A percentile compares a stretch with the other conserved stretches of the same genome.
Evolutionary conservation across 2,329 filamentous ascomycete genomes (phyloP).

Genomic region (Trichoderma guizhouense): DNA sequence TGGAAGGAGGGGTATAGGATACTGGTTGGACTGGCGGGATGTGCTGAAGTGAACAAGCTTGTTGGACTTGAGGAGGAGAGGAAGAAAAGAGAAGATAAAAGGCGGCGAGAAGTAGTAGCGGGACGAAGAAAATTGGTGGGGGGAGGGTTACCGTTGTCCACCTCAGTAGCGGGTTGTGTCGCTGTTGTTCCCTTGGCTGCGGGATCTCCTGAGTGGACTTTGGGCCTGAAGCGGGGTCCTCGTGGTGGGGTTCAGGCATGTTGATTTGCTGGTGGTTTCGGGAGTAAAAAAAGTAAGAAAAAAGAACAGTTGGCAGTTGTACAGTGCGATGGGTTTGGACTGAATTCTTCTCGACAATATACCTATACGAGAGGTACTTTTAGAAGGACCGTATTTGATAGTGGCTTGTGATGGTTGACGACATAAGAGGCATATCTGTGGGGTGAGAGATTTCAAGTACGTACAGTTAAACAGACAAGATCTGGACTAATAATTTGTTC

Average conservation of each 20-base stretch:
- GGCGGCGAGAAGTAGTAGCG: conserved; percentile 35
- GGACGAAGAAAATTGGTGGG: conserved; percentile 43
- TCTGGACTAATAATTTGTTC: background rate
- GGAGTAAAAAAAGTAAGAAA: background rate
- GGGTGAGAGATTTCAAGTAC: background rate
- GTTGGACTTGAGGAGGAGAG: conserved; percentile 20
- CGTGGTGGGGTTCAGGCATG: conserved; percentile 35
- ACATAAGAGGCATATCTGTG: background rate
- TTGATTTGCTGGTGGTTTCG: conserved; percentile 23
- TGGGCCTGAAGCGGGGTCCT: conserved; percentile 34
- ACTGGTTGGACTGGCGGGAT: conserved; percentile 24
- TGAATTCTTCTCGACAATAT: background rate
- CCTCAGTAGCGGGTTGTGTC: conserved; percentile 26
- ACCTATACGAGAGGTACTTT: background rate
- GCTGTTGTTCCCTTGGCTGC: conserved; percentile 13
- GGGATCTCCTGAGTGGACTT: conserved; percentile 19
- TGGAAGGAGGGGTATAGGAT: conserved; percentile 27
- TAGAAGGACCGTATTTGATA: background rate
- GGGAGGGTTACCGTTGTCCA: conserved; percentile 38
- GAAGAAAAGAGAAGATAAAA: conserved; percentile 36
- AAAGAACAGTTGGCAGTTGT: conserved; percentile 4
- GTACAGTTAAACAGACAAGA: background rate
- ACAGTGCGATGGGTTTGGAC: conserved; percentile 17
- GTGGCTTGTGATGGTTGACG: background rate
- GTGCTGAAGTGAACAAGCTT: conserved; percentile 30